Evolutionary conservation across 1,284 basidiomycete species (phyloP).

Genomic region (Austropuccinia psidii): DNA sequence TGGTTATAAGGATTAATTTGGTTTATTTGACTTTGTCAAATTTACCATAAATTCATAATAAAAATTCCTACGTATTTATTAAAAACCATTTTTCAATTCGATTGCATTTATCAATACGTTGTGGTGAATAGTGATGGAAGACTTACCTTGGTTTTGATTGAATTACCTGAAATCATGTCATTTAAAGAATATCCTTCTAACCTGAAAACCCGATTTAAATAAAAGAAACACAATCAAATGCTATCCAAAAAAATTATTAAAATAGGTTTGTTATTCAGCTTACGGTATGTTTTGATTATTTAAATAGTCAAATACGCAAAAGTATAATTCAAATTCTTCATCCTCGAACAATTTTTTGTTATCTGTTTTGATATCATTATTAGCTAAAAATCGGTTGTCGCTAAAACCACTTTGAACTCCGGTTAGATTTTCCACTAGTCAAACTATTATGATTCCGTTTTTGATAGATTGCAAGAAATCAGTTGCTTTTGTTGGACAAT

Average conservation of each 20-base stretch:
- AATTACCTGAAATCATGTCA: slow-evolving; percentile 26
- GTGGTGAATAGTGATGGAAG: too few species aligned
- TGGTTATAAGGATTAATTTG: too few species aligned
- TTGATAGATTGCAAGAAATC: slow-evolving; percentile 40
- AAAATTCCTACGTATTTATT: too few species aligned
- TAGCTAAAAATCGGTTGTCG: slow-evolving; percentile 32
- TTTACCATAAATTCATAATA: too few species aligned
- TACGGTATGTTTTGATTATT: slow-evolving; percentile 25
- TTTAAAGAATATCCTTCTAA: slow-evolving; percentile 26
- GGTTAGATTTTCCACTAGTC: slow-evolving; percentile 29
- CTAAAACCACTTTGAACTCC: slow-evolving; percentile 22
- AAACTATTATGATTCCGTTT: slow-evolving; percentile 39
- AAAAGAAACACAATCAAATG: not conserved
- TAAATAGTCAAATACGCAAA: slow-evolving; percentile 19
- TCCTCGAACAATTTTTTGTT: too few species aligned
- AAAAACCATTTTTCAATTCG: too few species aligned
- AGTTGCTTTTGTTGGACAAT: not conserved
- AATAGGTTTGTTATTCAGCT: too few species aligned
- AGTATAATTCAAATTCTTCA: slow-evolving; percentile 38
- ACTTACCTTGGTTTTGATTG: slow-evolving; percentile 3
- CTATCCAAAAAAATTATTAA: too few species aligned
- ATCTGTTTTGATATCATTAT: too few species aligned
- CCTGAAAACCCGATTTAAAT: not conserved
- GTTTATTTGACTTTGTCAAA: too few species aligned
- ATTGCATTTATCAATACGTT: too few species aligned